A percentile compares a stretch with the other conserved stretches of the same genome.
phyloP scores from a whole-genome alignment of 2,329 filamentous ascomycete genomes.

The Knoxdaviesia capensis region DNA sequence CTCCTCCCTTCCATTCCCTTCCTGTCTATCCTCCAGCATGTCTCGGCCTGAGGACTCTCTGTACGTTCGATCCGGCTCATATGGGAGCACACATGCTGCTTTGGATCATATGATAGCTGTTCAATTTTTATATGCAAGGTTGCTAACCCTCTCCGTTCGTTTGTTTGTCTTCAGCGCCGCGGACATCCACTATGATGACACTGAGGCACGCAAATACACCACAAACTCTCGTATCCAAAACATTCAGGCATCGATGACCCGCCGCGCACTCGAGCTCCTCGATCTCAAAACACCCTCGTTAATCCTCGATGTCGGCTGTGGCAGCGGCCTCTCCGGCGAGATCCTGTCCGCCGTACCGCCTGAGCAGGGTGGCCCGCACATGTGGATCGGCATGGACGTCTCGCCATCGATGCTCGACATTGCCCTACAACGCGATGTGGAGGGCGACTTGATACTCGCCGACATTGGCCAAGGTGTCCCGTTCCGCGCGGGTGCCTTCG shows the following conservation, averaged over 20 bases:
- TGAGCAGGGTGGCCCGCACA: slow-evolving; percentile 65
- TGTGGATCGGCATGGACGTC: slow-evolving; percentile 96
- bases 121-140: background rate
- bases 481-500: slow-evolving; percentile 80
- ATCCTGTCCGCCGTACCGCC: slow-evolving; percentile 58
- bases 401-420: slow-evolving; percentile 93
- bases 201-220: slow-evolving; percentile 92
- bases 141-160: slow-evolving; percentile 4
- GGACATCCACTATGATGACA: slow-evolving; percentile 94
- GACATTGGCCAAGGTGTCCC: slow-evolving; percentile 93
- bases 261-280: slow-evolving; percentile 80
- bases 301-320: slow-evolving; percentile 93
- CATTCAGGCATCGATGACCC: slow-evolving; percentile 88
- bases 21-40: slow-evolving; percentile 34
- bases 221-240: slow-evolving; percentile 88
- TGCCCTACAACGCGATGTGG: slow-evolving; percentile 75
- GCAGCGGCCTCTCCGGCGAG: slow-evolving; percentile 82
- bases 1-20: too few relatives aligned
- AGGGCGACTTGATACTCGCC: slow-evolving; percentile 82
- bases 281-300: slow-evolving; percentile 60
- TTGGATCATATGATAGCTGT: background rate
- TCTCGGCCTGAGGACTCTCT: slow-evolving; percentile 92
- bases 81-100: background rate
- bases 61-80: slow-evolving; percentile 24
- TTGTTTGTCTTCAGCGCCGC: slow-evolving; percentile 43